Evolutionary conservation across 176 grass and related monocot genomes (phyloP).

Genomic region (Poa annua): DNA sequence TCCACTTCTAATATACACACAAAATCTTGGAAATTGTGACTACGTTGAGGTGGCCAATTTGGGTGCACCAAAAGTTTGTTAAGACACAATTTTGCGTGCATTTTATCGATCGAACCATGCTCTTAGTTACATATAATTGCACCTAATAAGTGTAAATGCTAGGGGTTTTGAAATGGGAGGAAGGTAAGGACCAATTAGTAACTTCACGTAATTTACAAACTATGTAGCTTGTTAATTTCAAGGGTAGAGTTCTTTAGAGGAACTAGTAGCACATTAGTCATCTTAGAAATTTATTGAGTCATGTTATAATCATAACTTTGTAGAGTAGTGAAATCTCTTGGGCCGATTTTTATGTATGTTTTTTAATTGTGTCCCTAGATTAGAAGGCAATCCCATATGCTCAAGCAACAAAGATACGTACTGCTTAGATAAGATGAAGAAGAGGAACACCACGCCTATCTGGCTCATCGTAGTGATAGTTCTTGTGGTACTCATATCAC

Average conservation of each 20-base stretch:
- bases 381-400: constrained; percentile 36
- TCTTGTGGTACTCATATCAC: constrained; percentile 8
- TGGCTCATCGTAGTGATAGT: neutral
- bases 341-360: neutral
- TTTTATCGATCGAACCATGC: neutral
- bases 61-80: neutral
- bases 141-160: neutral
- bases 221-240: neutral
- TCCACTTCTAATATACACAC: neutral
- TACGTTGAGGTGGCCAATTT: neutral
- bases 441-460: neutral
- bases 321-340: constrained; percentile 14
- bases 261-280: neutral
- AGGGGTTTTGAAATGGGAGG: neutral
- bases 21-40: neutral
- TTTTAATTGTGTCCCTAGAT: neutral
- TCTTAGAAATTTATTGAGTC: neutral
- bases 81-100: neutral
- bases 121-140: neutral
- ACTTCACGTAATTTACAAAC: neutral
- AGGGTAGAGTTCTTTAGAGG: neutral
- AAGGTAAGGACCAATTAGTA: neutral
- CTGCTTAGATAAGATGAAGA: neutral
- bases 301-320: constrained; percentile 1
- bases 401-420: neutral